Evolutionary conservation across 2,329 filamentous ascomycete species (phyloP).

Genomic region (Eurotiales sp.): DNA sequence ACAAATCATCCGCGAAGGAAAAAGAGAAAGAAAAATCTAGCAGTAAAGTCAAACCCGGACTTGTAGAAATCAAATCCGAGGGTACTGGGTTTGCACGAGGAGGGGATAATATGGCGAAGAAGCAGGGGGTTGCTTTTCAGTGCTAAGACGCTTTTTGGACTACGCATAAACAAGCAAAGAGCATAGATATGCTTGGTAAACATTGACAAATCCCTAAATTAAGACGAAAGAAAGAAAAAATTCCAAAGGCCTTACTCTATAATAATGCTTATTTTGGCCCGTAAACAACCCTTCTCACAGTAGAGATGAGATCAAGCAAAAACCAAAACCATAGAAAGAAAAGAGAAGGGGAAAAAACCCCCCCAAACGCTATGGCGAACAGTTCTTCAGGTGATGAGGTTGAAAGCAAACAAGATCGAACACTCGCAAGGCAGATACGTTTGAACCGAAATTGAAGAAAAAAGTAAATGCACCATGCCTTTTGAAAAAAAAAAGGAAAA

Average conservation of each 20-base stretch:
- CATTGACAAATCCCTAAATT: neutral
- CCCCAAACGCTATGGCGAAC: neutral
- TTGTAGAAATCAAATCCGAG: slow-evolving; percentile 78
- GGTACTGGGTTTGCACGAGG: slow-evolving; percentile 89
- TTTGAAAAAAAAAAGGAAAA: neutral
- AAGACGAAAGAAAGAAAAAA: neutral
- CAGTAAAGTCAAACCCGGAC: slow-evolving; percentile 60
- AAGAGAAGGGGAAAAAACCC: neutral
- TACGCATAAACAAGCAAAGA: too few relatives aligned
- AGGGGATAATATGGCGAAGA: slow-evolving; percentile 79
- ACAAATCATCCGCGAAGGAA: slow-evolving; percentile 18
- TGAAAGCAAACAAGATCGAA: too few relatives aligned
- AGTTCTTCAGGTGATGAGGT: neutral
- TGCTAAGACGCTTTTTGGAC: slow-evolving; percentile 48
- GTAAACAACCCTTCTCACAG: neutral
- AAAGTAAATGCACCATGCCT: neutral
- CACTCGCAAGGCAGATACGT: neutral
- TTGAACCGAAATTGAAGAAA: neutral
- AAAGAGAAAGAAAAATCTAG: slow-evolving; percentile 35
- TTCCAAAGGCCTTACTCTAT: neutral
- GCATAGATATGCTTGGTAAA: neutral
- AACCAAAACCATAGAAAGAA: neutral
- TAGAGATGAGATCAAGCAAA: neutral
- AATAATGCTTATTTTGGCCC: neutral
- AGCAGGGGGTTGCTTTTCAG: slow-evolving; percentile 74